Evolutionary conservation across 768 basidiomycete genomes (phyloP).

Genomic region (Auricularia sp.): DNA sequence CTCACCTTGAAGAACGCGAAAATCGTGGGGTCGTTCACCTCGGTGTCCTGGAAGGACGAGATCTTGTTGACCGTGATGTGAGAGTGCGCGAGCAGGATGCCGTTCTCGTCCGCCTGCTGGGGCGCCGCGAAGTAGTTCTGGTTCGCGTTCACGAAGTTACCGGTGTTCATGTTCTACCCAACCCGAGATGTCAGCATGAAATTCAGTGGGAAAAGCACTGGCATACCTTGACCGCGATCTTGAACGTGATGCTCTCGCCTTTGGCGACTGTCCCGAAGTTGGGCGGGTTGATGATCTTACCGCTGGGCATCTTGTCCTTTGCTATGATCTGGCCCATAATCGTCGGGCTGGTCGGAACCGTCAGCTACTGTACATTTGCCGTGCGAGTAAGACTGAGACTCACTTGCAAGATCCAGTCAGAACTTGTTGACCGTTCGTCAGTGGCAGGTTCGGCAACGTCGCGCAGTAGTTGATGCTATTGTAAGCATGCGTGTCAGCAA

Average conservation of each 20-base stretch:
- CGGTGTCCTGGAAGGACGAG: constrained; percentile 32
- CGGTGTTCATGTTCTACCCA: constrained; percentile 31
- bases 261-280: background rate
- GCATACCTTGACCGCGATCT: constrained; percentile 19
- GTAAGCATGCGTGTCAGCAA: background rate
- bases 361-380: constrained; percentile 4
- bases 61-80: constrained; percentile 49
- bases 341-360: background rate
- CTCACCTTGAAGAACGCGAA: constrained; percentile 42
- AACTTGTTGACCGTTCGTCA: constrained; percentile 6
- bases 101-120: constrained; percentile 40
- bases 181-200: background rate
- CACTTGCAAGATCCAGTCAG: background rate
- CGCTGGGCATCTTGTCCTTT: constrained; percentile 1
- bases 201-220: constrained; percentile 10
- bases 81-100: constrained; percentile 45
- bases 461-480: constrained; percentile 6
- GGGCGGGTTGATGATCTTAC: constrained; percentile 4
- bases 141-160: constrained; percentile 47
- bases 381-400: background rate
- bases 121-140: constrained; percentile 47
- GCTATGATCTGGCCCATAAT: constrained; percentile 4
- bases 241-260: background rate
- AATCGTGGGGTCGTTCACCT: constrained; percentile 35
- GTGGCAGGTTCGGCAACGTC: background rate